Percentiles rank a stretch among this genome's conserved stretches.
phyloP scores from a whole-genome alignment of 78 protist species.

The Dictyostelium capitatum region DNA sequence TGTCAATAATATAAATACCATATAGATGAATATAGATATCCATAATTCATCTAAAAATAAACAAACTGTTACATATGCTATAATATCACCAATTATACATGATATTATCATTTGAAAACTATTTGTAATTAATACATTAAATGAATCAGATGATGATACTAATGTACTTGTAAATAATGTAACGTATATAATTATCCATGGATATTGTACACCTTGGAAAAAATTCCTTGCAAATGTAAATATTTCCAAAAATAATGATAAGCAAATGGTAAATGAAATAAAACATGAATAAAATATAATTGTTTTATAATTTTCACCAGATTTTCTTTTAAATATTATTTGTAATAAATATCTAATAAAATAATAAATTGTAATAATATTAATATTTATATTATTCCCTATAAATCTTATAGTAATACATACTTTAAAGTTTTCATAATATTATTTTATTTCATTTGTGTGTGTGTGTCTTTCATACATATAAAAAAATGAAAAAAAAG shows the following conservation, averaged over 20 bases:
- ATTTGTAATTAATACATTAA: neutral
- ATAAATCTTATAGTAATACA: neutral
- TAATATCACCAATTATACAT: slow-evolving; percentile 8
- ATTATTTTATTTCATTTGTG: neutral
- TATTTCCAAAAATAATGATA: slow-evolving; percentile 19
- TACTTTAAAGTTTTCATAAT: neutral
- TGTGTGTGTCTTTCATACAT: too few relatives aligned
- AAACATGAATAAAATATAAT: slow-evolving; percentile 38
- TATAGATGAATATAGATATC: slow-evolving; percentile 4
- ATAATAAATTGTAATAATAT: too few relatives aligned
- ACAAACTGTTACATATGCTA: neutral
- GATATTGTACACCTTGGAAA: neutral
- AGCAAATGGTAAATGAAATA: slow-evolving; percentile 11
- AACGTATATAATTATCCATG: neutral
- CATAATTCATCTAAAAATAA: neutral
- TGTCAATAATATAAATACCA: neutral
- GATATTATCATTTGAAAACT: slow-evolving; percentile 2
- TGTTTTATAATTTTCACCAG: neutral
- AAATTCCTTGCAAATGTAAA: neutral
- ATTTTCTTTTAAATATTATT: neutral
- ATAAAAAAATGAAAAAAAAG: too few relatives aligned
- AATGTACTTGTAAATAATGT: slow-evolving; percentile 20
- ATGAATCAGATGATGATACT: slow-evolving; percentile 28
- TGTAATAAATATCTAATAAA: slow-evolving; percentile 9
- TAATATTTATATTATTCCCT: neutral